These are phyloP conservation scores for Linanthus parryae DNA, from an alignment of 148 eudicot genomes.

Conservation along the genomic window DNA sequence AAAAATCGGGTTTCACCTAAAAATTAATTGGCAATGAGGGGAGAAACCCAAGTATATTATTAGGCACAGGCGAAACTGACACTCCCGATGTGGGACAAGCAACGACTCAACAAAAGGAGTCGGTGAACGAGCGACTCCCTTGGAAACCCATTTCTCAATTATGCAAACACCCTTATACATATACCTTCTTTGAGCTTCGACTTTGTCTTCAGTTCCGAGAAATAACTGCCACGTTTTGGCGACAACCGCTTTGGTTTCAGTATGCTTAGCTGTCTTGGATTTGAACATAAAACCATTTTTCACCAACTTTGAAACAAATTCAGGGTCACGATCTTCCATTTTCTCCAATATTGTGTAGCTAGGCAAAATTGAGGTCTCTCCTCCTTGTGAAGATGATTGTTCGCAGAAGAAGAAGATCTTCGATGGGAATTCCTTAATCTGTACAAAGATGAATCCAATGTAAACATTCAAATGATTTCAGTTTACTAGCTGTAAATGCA, in stretches of 20 bases:
- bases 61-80: too few species aligned
- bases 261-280: slow-evolving; percentile 1
- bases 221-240: slow-evolving; percentile 4
- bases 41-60: too few species aligned
- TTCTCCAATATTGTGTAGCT: slow-evolving; percentile 1
- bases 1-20: too few species aligned
- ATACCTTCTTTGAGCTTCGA: slow-evolving; percentile 4
- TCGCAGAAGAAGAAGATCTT: slow-evolving; percentile 8
- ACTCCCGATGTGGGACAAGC: too few species aligned
- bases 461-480: too few species aligned
- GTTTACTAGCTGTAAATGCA: too few species aligned
- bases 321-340: slow-evolving; percentile 3
- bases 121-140: too few species aligned
- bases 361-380: slow-evolving; percentile 7
- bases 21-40: too few species aligned
- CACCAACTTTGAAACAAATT: slow-evolving; percentile 7
- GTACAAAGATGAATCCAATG: too few species aligned
- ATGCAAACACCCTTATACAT: too few species aligned
- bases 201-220: not conserved
- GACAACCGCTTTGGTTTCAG: slow-evolving; percentile 1
- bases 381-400: slow-evolving; percentile 5
- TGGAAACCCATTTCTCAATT: too few species aligned
- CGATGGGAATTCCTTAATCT: slow-evolving; percentile 6
- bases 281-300: slow-evolving; percentile 4
- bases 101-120: too few species aligned